Percentiles rank a stretch among this genome's conserved stretches.
These are phyloP conservation scores for Carex kokanica DNA, from an alignment of 176 grass and related monocot genomes.

Conservation along the genomic window DNA sequence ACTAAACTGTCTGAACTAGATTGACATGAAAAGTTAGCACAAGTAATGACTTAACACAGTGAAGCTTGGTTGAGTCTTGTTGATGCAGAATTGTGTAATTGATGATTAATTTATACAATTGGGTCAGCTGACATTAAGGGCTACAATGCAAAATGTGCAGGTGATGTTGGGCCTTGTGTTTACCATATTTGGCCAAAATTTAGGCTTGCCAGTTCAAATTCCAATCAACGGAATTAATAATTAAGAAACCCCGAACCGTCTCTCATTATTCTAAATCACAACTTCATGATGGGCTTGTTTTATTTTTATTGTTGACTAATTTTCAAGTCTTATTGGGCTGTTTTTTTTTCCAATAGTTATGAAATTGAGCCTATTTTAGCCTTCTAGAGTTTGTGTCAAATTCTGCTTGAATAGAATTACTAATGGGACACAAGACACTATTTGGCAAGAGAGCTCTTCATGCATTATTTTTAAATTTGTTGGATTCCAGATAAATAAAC, in stretches of 20 bases:
- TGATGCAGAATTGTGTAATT: neutral
- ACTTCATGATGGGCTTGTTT: neutral
- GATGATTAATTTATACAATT: neutral
- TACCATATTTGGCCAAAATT: neutral
- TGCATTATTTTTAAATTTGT: neutral
- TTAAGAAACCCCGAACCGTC: neutral
- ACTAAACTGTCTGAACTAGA: neutral
- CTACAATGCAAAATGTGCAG: neutral
- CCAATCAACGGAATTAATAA: neutral
- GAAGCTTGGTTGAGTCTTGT: neutral
- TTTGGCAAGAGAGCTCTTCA: neutral
- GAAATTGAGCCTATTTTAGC: neutral
- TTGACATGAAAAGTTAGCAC: neutral
- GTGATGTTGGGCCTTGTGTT: neutral
- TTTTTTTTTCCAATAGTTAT: neutral
- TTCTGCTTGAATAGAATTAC: neutral
- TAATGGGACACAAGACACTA: neutral
- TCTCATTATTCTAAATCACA: neutral
- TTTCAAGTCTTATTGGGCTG: neutral
- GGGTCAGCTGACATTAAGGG: neutral
- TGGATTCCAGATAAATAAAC: neutral
- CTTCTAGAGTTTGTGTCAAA: neutral
- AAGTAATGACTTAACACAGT: neutral
- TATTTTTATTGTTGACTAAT: neutral
- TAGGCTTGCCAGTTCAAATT: neutral